These are phyloP conservation scores for Falciphora oryzae DNA, from an alignment of 2,329 filamentous ascomycete species.

Conservation along the genomic window DNA sequence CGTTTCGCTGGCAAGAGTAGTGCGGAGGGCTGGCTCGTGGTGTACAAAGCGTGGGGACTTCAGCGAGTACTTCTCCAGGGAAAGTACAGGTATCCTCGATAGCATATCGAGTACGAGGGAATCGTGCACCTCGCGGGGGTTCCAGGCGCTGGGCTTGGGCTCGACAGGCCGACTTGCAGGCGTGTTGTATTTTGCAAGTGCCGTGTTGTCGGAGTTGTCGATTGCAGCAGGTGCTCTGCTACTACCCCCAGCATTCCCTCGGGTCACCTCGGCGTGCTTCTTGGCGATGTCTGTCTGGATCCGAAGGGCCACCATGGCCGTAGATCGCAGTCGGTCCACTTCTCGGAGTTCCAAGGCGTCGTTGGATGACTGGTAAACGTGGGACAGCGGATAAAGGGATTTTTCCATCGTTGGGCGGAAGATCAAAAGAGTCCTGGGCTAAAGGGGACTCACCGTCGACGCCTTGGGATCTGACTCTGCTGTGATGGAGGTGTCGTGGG, in stretches of 20 bases:
- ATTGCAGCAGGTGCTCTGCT: neutral
- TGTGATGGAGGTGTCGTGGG: neutral
- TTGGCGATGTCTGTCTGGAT: neutral
- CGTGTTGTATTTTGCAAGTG: neutral
- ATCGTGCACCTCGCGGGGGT: neutral
- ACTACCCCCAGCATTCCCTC: neutral
- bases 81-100: neutral
- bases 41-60: neutral
- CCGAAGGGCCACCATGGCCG: neutral
- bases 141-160: neutral
- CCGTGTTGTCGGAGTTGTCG: neutral
- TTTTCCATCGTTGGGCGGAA: neutral
- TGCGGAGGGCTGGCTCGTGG: neutral
- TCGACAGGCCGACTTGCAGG: no score
- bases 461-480: neutral
- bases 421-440: neutral
- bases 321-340: neutral
- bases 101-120: neutral
- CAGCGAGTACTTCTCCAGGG: neutral
- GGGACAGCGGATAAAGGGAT: no score
- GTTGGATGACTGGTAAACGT: neutral
- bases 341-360: no score
- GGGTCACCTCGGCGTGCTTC: neutral
- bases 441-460: no score
- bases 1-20: neutral